phyloP scores from a whole-genome alignment of 2,329 filamentous ascomycete genomes.

The Macrophomina phaseolina region DNA sequence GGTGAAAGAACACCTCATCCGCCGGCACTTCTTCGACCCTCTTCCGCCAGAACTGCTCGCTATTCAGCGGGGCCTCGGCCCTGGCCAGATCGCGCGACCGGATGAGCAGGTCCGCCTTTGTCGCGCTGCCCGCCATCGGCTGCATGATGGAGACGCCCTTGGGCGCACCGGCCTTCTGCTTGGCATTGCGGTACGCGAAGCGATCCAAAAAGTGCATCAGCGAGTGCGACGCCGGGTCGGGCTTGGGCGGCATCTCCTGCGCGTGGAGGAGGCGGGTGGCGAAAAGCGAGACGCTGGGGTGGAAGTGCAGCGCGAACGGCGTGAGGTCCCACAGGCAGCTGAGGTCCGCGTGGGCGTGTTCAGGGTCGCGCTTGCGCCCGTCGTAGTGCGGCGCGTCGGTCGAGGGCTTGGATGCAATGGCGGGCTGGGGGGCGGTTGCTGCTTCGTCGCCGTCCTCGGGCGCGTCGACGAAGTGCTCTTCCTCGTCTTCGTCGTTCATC shows the following conservation, averaged over 20 bases:
- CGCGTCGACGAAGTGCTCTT: slow-evolving; percentile 73
- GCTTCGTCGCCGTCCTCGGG: slow-evolving; percentile 59
- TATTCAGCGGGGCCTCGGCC: slow-evolving; percentile 74
- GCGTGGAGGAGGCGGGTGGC: slow-evolving; percentile 71
- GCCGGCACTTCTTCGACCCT: slow-evolving; percentile 84
- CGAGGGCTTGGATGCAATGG: slow-evolving; percentile 5
- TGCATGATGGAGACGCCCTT: slow-evolving; percentile 97
- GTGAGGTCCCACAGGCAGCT: slow-evolving; percentile 94
- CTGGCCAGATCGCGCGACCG: slow-evolving; percentile 61
- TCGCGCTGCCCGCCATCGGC: slow-evolving; percentile 70
- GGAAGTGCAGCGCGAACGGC: slow-evolving; percentile 81
- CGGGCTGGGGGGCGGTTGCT: slow-evolving; percentile 32
- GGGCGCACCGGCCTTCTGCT: slow-evolving; percentile 59
- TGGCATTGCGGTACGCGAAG: slow-evolving; percentile 96
- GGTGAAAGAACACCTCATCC: slow-evolving; percentile 97
- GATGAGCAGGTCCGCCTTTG: slow-evolving; percentile 66
- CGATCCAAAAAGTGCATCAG: slow-evolving; percentile 96
- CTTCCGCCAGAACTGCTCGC: slow-evolving; percentile 88
- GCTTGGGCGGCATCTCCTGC: slow-evolving; percentile 79
- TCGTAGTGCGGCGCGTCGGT: slow-evolving; percentile 64
- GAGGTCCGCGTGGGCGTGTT: slow-evolving; percentile 88
- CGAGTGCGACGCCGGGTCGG: slow-evolving; percentile 87
- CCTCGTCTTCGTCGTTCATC: slow-evolving; percentile 77
- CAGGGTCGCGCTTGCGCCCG: slow-evolving; percentile 87
- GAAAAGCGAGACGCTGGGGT: slow-evolving; percentile 89